Evolutionary conservation across 2,329 filamentous ascomycete genomes (phyloP), one percentile per base, ranked within the genome.

Genomic region (Pezicula radicicola): DNA sequence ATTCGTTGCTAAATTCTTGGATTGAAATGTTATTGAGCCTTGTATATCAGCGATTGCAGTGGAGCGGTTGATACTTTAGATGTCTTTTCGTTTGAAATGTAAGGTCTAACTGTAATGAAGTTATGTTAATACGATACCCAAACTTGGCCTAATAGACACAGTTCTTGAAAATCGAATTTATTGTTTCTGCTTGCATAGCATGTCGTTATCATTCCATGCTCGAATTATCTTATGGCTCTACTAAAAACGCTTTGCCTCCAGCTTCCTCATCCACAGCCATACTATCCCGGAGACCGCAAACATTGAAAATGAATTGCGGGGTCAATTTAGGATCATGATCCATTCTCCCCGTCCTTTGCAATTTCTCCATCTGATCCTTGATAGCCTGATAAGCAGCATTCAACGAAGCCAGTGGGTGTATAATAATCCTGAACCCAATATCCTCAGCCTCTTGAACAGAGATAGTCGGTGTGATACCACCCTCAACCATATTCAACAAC

Each of bases 371-470:
- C 9, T 35, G 36, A 15, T 49, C 40, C 15, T 28, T 42, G 21
- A 49, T 42, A 49, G 48, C 37, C 35, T 36, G 19, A 25, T 49
- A 42, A 36, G 40, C 48, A 15, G 48, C 12, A 30, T 10, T 18
- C 18, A 49, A n/a, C 8, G 48, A n/a, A 13, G 40, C 37, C 6
- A 42, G 13, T 7, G 48, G 5, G 33, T 45, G 42, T 53, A 85
- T 84, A 37, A 83, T 76, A 50, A 85, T 72, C 51, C 74, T 73
- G 63, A 79, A 85, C 0, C 82, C 81, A 57, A 83, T 69, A 42
- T 77, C 68, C 55, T 70, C 72, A 6, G 81, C 81, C 58, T 84
- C 76, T 0, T 75, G 64, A 2, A 75, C 75, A 2, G 71, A 75
- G 44, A 79, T 75, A 25, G 75, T 70, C 0, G 82, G 82, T 28